Evolutionary conservation across 371 early-diverging fungal species (phyloP).

Genomic region (Rhizopus arrhizus): DNA sequence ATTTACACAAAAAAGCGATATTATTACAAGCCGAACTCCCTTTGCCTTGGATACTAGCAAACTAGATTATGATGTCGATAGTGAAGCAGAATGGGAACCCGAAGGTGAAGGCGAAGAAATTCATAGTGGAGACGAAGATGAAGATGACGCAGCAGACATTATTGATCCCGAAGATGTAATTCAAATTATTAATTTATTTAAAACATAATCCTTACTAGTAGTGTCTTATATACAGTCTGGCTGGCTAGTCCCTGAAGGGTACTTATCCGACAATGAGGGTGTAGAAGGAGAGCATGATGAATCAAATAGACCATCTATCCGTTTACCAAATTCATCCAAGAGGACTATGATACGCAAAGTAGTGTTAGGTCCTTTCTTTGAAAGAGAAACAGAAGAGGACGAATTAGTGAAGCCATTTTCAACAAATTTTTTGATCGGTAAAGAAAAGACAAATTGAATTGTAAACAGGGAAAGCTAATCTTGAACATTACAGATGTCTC

Average conservation of each 20-base stretch:
- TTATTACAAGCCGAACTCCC: conserved; percentile 61
- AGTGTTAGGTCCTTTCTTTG: conserved; percentile 60
- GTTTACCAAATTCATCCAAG: conserved; percentile 4
- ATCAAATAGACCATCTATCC: background rate
- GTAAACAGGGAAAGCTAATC: background rate
- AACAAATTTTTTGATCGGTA: conserved; percentile 30
- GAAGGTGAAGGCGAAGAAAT: conserved; percentile 90
- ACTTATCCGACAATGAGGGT: conserved; percentile 81
- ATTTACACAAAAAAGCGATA: conserved; percentile 68
- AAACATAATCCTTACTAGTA: background rate
- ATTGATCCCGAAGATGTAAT: conserved; percentile 51
- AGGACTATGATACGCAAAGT: conserved; percentile 38
- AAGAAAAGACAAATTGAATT: conserved; percentile 4
- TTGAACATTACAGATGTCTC: conserved; percentile 9
- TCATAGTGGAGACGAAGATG: conserved; percentile 78
- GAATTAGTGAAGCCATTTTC: conserved; percentile 30
- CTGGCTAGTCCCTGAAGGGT: conserved; percentile 79
- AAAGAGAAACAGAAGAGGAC: conserved; percentile 31
- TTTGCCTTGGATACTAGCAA: conserved; percentile 62
- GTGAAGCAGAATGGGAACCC: conserved; percentile 90
- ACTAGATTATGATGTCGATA: conserved; percentile 84
- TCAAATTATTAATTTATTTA: background rate
- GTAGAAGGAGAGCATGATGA: conserved; percentile 47
- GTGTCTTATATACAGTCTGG: conserved; percentile 39
- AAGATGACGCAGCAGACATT: conserved; percentile 51